Base-by-base conservation (phyloP, 129 eudicot genomes). In the Artemisia argyi region DNA sequence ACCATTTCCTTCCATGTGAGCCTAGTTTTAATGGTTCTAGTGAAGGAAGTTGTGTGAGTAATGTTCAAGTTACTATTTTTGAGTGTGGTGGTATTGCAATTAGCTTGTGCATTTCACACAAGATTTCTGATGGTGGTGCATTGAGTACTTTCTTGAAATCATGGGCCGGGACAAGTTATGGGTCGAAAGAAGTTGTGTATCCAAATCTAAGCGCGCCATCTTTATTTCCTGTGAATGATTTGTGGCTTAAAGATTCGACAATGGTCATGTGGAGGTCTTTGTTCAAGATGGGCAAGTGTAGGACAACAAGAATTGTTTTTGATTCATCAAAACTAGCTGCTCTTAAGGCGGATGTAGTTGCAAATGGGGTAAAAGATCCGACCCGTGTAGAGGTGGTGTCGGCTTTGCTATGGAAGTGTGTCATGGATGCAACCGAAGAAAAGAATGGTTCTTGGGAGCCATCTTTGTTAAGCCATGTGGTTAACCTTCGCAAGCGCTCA, bases 241-340 rank as follows among this genome's bases (percentile, higher is more conserved):
- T 78, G 26, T 75, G 84, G 89, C 86, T 91, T 7, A 75, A 68
- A 75, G 91, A 91, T 63, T 51, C 79, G 56, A 73, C 97, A 2
- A 82, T 69, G 83, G 82, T 67, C 6, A 87, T 80, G 86, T 91
- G 87, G 87, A 81, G 86, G 12, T 81, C 95, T 16, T 42, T 81
- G 48, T 83, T 91, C 71, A 91, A 85, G 85, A 72, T 68, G 57
- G 97, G 95, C 5, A 72, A 79, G 65, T 82, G 83, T 61, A 73
- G 61, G 3, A 87, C 95, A 0, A 87, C 49, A 49, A 83, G 95
- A 73, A 76, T 88, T n/a, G 82, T 87, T 19, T 91, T 91, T 48
- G 77, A 74, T 75, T 59, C 76, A 12, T 69, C 77, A 0, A 83
- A 76, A 18, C 65, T 87, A 28, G 75, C 78, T 48, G 9, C 14